These are phyloP conservation scores for Trichophyton verrucosum DNA, from an alignment of 2,329 filamentous ascomycete genomes.

Conservation along the genomic window DNA sequence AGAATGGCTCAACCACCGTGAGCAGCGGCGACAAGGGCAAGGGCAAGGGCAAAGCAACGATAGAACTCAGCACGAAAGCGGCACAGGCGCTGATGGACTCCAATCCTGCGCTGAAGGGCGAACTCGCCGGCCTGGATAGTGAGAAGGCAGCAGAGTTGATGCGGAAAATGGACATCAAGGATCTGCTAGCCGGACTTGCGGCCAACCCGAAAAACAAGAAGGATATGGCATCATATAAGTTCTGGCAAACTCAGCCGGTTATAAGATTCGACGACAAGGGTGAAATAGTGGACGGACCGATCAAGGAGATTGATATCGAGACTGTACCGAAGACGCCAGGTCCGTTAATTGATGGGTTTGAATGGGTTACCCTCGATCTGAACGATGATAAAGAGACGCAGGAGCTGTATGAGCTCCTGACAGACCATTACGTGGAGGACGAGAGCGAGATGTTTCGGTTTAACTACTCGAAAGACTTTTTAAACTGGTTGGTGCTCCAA, in stretches of 20 bases:
- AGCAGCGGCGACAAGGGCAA: constrained; percentile 11
- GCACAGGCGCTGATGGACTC: constrained; percentile 32
- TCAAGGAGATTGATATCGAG: constrained; percentile 66
- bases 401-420: constrained; percentile 83
- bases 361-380: constrained; percentile 88
- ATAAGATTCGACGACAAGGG: constrained; percentile 59
- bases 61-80: constrained; percentile 28
- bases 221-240: constrained; percentile 95
- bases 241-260: constrained; percentile 96
- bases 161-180: constrained; percentile 36
- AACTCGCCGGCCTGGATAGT: constrained; percentile 60
- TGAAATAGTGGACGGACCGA: constrained; percentile 62
- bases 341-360: constrained; percentile 67
- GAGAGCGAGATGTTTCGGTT: constrained; percentile 95
- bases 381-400: constrained; percentile 63
- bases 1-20: neutral
- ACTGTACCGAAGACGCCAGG: constrained; percentile 67
- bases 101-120: constrained; percentile 53
- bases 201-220: constrained; percentile 78
- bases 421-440: constrained; percentile 94
- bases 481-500: constrained; percentile 56
- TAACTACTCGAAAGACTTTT: constrained; percentile 79
- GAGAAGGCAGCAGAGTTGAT: constrained; percentile 44
- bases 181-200: constrained; percentile 45
- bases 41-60: constrained; percentile 16